phyloP scores from a whole-genome alignment of 768 basidiomycete genomes.

The Tylopilus balloui region DNA sequence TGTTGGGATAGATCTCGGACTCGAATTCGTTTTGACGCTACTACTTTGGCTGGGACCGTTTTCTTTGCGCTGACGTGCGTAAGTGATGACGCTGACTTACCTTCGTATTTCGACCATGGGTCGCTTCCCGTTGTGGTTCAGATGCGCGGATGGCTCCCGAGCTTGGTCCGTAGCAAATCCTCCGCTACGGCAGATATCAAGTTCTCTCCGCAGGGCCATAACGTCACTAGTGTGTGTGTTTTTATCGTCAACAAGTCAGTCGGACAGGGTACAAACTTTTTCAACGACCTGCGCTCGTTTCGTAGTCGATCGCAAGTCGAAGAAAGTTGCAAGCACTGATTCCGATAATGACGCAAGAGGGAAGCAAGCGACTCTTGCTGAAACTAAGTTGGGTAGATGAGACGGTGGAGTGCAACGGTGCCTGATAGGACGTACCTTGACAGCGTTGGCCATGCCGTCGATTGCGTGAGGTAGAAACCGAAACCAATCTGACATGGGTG shows the following conservation, averaged over 20 bases:
- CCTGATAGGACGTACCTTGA: conserved; percentile 44
- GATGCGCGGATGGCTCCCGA: conserved; percentile 33
- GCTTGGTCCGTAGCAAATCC: conserved; percentile 27
- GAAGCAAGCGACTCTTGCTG: conserved; percentile 73
- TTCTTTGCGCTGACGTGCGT: neutral
- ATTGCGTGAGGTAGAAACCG: conserved; percentile 54
- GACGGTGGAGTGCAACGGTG: neutral
- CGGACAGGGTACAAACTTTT: conserved; percentile 40
- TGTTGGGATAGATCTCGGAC: conserved; percentile 53
- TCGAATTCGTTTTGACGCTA: conserved; percentile 43
- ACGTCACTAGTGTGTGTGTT: conserved; percentile 38
- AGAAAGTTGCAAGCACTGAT: conserved; percentile 46
- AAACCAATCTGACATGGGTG: conserved; percentile 84
- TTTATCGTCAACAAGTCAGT: conserved; percentile 5
- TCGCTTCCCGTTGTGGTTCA: conserved; percentile 65
- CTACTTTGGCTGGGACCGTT: conserved; percentile 15
- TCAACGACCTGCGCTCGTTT: conserved; percentile 43
- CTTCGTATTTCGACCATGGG: conserved; percentile 42
- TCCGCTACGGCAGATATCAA: conserved; percentile 40
- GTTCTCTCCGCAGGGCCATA: conserved; percentile 47
- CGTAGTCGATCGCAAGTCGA: conserved; percentile 31
- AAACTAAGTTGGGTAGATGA: conserved; percentile 44
- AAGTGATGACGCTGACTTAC: conserved; percentile 30
- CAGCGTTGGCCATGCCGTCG: conserved; percentile 61
- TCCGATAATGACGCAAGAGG: conserved; percentile 61